Conservation (phyloP, 495 filamentous ascomycete genomes). For the Jackrogersella minutella region DNA sequence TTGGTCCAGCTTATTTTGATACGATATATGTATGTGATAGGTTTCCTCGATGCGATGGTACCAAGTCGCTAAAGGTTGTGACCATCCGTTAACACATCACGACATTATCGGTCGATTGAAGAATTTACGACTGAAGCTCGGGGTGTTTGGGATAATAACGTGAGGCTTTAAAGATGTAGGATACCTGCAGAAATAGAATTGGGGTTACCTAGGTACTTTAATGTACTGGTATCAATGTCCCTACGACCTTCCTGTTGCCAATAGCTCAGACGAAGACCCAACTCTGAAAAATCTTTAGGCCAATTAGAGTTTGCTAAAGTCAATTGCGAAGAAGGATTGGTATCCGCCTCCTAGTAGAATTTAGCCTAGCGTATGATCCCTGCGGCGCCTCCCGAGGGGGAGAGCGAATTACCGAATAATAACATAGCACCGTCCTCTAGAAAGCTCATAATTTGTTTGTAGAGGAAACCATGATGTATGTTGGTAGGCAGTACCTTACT, state of each 20-base stretch:
- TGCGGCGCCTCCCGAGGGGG: constrained; percentile 10
- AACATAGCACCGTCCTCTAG: no score
- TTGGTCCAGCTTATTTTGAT: background rate
- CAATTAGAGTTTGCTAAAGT: constrained; percentile 19
- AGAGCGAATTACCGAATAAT: constrained; percentile 15
- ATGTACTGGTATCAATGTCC: no score
- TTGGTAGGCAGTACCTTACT: background rate
- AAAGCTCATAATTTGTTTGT: background rate
- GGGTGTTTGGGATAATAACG: no score
- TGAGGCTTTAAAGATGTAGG: background rate
- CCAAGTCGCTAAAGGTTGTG: background rate
- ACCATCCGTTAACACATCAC: background rate
- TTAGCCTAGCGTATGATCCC: constrained; percentile 13
- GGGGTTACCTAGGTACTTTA: background rate
- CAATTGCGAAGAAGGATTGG: constrained; percentile 17
- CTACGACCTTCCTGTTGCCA: no score
- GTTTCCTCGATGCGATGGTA: background rate
- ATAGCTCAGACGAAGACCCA: background rate
- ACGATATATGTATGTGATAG: background rate
- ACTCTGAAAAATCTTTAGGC: constrained; percentile 1
- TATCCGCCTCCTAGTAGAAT: constrained; percentile 11
- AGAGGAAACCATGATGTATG: constrained; percentile 5
- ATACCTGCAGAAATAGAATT: background rate
- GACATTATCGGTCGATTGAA: background rate
- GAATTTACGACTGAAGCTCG: no score